These are phyloP conservation scores for Coemansia aciculifera DNA, from an alignment of 192 early-diverging fungal species.

Conservation along the genomic window DNA sequence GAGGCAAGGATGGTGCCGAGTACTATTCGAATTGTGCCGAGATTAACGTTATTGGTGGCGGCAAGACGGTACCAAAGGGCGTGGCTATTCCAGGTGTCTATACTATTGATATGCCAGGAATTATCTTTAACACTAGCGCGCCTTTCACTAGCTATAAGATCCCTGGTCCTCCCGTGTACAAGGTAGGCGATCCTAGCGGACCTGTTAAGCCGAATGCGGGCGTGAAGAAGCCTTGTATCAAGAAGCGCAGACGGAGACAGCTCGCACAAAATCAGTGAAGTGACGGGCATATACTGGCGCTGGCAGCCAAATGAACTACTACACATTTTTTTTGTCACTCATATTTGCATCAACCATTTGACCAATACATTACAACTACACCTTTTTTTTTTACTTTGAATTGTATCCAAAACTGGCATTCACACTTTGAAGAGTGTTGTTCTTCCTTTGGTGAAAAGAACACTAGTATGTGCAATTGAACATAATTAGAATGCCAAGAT, in stretches of 20 bases:
- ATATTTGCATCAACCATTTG: background rate
- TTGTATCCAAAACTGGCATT: background rate
- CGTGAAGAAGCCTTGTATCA: background rate
- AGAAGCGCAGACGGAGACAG: constrained; percentile 1
- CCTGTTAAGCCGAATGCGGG: background rate
- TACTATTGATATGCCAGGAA: constrained; percentile 13
- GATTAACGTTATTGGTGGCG: constrained; percentile 18
- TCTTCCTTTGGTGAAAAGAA: background rate
- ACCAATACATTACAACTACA: background rate
- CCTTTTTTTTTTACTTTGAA: background rate
- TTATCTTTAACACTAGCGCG: constrained; percentile 9
- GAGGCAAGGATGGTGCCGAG: constrained; percentile 15
- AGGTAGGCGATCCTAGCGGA: background rate
- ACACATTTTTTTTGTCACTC: background rate
- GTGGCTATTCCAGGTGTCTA: constrained; percentile 33
- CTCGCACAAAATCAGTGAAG: background rate
- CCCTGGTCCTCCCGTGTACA: constrained; percentile 14
- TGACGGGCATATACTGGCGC: background rate
- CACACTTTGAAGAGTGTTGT: background rate
- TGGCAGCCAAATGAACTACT: background rate
- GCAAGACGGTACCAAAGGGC: constrained; percentile 14
- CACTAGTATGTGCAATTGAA: background rate
- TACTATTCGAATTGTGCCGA: constrained; percentile 32
- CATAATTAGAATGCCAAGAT: background rate
- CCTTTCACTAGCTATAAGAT: constrained; percentile 3